Evolutionary conservation across 2,329 filamentous ascomycete genomes (phyloP).

Genomic region (Ilyonectria mors-panacis): DNA sequence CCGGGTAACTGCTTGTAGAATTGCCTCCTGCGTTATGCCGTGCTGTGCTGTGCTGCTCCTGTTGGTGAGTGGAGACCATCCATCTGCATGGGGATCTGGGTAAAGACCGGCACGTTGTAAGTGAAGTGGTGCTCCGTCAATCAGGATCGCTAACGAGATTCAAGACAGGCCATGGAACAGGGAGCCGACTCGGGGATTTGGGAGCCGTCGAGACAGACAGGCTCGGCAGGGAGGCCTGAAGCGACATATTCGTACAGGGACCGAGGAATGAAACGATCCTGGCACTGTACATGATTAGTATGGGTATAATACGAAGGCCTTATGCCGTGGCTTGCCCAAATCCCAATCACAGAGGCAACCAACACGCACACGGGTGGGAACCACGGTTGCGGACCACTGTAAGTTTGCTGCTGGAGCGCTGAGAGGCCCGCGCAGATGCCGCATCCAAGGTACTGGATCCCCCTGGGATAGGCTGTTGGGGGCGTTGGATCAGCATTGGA

Average conservation of each 20-base stretch:
- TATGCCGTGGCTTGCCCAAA: slow-evolving; percentile 14
- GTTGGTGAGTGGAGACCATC: slow-evolving; percentile 14
- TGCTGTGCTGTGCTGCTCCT: slow-evolving; percentile 14
- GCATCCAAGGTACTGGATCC: slow-evolving; percentile 39
- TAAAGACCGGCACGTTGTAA: slow-evolving; percentile 1
- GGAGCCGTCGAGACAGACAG: background rate
- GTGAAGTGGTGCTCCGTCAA: slow-evolving; percentile 12
- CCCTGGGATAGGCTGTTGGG: slow-evolving; percentile 29
- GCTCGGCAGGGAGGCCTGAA: slow-evolving; percentile 3
- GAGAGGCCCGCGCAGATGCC: slow-evolving; percentile 35
- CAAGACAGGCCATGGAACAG: slow-evolving; percentile 17
- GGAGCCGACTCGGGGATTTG: background rate
- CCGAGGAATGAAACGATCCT: background rate
- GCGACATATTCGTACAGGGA: background rate
- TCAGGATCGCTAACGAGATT: slow-evolving; percentile 18
- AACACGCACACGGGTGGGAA: slow-evolving; percentile 16
- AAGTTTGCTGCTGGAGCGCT: slow-evolving; percentile 23
- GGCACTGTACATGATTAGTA: slow-evolving; percentile 4
- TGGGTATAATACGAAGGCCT: background rate
- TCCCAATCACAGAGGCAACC: slow-evolving; percentile 12
- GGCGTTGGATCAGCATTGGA: slow-evolving; percentile 15
- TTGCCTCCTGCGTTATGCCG: slow-evolving; percentile 5
- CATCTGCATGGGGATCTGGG: slow-evolving; percentile 16
- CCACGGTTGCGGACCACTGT: slow-evolving; percentile 4
- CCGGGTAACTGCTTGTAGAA: background rate